These are phyloP conservation scores for Peronospora belbahrii DNA, from an alignment of 352 stramenopile species.

Conservation along the genomic window DNA sequence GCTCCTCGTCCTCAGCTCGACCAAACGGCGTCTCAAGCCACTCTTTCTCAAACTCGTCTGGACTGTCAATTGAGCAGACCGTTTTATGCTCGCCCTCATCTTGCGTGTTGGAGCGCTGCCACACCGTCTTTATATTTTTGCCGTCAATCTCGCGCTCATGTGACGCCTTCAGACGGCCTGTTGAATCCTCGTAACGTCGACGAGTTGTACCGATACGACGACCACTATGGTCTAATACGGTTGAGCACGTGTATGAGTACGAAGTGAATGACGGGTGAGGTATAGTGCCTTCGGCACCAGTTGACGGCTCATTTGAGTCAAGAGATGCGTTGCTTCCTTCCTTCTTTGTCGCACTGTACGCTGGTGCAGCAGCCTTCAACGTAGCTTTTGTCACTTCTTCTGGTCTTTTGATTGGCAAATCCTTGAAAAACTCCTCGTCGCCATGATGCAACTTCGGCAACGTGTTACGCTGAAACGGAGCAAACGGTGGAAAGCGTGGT, in stretches of 20 bases:
- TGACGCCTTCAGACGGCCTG: conserved; percentile 52
- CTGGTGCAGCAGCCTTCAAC: conserved; percentile 3
- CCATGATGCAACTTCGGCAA: conserved; percentile 20
- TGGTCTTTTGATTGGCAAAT: conserved; percentile 29
- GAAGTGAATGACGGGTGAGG: conserved; percentile 33
- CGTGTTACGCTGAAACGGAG: conserved; percentile 15
- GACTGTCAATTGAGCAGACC: conserved; percentile 24
- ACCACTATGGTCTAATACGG: conserved; percentile 50
- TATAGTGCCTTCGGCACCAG: conserved; percentile 6
- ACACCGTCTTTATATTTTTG: conserved; percentile 53
- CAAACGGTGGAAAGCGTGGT: conserved; percentile 22
- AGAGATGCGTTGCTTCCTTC: conserved; percentile 10
- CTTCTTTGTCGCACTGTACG: conserved; percentile 8
- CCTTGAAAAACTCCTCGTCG: conserved; percentile 46
- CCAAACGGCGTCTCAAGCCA: conserved; percentile 64
- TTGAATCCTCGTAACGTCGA: conserved; percentile 73
- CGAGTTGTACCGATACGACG: conserved; percentile 42
- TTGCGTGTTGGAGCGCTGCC: conserved; percentile 35
- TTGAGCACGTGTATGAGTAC: conserved; percentile 62
- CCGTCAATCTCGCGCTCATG: conserved; percentile 62
- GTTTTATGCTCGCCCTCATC: conserved; percentile 54
- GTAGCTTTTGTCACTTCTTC: conserved; percentile 12
- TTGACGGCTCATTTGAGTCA: conserved; percentile 15
- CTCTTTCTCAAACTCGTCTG: conserved; percentile 54
- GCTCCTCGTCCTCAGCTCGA: conserved; percentile 32